phyloP scores from a whole-genome alignment of 106 monocot species.

The Posidonia australis region DNA sequence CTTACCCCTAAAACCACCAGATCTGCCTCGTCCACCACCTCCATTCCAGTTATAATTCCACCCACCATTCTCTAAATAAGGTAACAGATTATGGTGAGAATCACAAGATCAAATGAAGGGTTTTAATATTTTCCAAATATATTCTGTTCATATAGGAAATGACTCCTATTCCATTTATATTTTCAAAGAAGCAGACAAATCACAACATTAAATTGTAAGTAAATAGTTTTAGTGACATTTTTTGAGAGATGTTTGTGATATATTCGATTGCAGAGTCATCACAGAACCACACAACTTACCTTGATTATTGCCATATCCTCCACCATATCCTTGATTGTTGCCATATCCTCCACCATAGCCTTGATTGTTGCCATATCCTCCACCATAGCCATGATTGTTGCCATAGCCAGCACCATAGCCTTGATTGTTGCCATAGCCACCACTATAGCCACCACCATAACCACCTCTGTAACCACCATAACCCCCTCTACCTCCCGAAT shows the following conservation, averaged over 20 bases:
- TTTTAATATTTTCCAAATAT: not conserved
- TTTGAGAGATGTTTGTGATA: too few species aligned
- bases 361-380: not conserved
- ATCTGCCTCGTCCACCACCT: constrained; percentile 54
- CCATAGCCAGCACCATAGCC: constrained; percentile 17
- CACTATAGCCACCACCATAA: constrained; percentile 28
- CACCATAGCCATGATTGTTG: not conserved
- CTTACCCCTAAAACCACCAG: constrained; percentile 53
- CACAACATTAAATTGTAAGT: too few species aligned
- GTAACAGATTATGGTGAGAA: not conserved
- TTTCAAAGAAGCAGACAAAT: too few species aligned
- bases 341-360: not conserved
- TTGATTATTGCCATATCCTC: not conserved
- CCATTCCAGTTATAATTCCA: constrained; percentile 51
- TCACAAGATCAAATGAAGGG: not conserved
- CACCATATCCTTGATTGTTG: not conserved
- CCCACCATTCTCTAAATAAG: constrained; percentile 52
- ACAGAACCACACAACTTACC: not conserved
- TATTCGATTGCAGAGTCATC: too few species aligned
- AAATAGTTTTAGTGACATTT: too few species aligned
- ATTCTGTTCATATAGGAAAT: not conserved
- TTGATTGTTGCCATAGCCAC: constrained; percentile 14
- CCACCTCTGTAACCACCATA: constrained; percentile 48
- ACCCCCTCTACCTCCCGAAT: constrained; percentile 43
- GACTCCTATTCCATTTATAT: not conserved